Evolutionary conservation across 1,284 basidiomycete genomes (phyloP), one percentile per base, ranked within the genome.

Genomic region (Gastroboletus turbinatus): DNA sequence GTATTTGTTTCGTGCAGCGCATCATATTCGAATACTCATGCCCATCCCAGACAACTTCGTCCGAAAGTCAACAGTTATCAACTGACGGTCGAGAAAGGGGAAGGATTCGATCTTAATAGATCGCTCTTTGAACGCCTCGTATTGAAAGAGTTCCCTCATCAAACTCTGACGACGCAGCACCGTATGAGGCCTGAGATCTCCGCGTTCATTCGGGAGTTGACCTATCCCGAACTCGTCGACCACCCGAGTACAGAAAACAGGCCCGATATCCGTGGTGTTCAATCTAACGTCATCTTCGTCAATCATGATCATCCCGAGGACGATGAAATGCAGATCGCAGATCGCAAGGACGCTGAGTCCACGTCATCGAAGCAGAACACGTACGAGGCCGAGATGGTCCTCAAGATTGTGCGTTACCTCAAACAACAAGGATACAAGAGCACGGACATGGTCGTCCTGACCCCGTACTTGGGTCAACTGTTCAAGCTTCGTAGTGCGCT

Each of bases 151-250:
- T 88, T 82, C 59, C 85, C 86, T 4, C 86, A 88, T 61, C 61
- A 73, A 52, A 82, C 77, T 0, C 73, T 88, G n/a, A 64, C 64
- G 3, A 66, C 76, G 44, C 86, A 88, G 57, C 86, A 88, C 62
- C 79, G 86, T 7, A 88, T 88, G 85, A 75, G 85, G 1, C 86
- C 85, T 0, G 85, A 88, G 60, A 87, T 88, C 13, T 84, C 85
- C 6, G 60, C 74, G 0, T 73, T 87, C 33, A 75, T 88, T 33
- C 78, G 85, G 19, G 62, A 73, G 11, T 73, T 88, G 23, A 87
- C 86, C 0, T 88, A 88, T 60, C 83, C 83, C 0, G 82, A 85
- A 29, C 79, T 88, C 19, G 52, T 74, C 1, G 85, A 88, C 60
- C 82, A 82, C 3, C 62, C 75, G 0, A 68, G 55, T 3, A 88